These are phyloP conservation scores for Leishmania tropica DNA, from an alignment of 208 protist genomes.

Conservation along the genomic window DNA sequence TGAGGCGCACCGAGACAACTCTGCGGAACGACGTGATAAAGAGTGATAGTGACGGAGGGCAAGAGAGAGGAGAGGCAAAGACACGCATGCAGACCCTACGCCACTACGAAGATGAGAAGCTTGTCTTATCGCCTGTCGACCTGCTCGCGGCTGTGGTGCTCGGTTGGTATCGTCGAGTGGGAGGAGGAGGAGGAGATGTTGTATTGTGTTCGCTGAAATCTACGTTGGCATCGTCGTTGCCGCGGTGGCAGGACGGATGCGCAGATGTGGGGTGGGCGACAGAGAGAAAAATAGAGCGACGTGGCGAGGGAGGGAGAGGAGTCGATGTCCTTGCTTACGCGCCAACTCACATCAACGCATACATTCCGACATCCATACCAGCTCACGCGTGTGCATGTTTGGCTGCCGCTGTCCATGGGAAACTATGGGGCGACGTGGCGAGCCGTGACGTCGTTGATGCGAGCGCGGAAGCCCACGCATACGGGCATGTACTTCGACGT, in stretches of 20 bases:
- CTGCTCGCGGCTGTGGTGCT: neutral
- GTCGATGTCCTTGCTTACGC: neutral
- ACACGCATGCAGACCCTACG: neutral
- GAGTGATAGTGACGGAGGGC: neutral
- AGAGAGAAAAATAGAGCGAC: neutral
- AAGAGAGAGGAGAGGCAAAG: neutral
- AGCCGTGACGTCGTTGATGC: neutral
- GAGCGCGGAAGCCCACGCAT: neutral
- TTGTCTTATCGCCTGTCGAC: neutral
- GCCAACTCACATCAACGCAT: neutral
- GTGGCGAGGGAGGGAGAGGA: neutral
- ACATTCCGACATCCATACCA: neutral
- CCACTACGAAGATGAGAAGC: neutral
- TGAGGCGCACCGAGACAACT: neutral
- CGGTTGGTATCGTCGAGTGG: neutral
- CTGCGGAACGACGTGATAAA: neutral
- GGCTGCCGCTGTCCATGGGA: neutral
- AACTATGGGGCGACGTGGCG: neutral
- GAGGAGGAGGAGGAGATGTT: neutral
- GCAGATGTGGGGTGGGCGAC: too few relatives aligned
- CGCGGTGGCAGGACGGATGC: neutral
- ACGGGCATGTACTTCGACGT: neutral
- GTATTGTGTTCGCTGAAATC: neutral
- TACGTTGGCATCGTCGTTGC: neutral
- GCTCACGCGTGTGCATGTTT: neutral